Evolutionary conservation across 1,139 yeast species (phyloP).

Genomic region (Casaregolazyma lundiana): DNA sequence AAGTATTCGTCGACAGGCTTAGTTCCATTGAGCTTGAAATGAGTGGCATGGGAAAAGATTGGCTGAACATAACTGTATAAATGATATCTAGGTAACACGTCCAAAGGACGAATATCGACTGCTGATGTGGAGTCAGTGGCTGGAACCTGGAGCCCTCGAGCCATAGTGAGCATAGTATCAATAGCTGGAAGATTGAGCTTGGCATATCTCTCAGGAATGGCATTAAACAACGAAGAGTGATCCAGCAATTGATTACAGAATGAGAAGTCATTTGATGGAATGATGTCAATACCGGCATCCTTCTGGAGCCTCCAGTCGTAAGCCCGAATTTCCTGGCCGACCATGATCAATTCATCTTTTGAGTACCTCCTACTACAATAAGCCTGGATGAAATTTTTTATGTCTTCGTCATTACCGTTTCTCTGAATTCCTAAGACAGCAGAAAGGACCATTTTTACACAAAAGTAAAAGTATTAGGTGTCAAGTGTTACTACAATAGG

Average conservation of each 20-base stretch:
- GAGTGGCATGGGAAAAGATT: slow-evolving; percentile 91
- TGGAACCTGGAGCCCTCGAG: slow-evolving; percentile 98
- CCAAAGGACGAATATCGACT: slow-evolving; percentile 97
- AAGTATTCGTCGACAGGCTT: slow-evolving; percentile 97
- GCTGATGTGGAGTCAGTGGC: slow-evolving; percentile 84
- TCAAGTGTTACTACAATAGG: slow-evolving; percentile 1
- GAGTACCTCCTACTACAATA: slow-evolving; percentile 95
- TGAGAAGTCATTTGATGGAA: slow-evolving; percentile 97
- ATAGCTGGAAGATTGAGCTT: slow-evolving; percentile 84
- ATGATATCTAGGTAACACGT: slow-evolving; percentile 99
- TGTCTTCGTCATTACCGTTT: slow-evolving; percentile 95
- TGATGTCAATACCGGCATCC: slow-evolving; percentile 94
- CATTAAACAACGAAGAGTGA: slow-evolving; percentile 87
- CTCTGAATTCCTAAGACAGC: slow-evolving; percentile 99
- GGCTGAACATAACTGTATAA: slow-evolving; percentile 99
- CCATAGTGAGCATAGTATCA: slow-evolving; percentile 97
- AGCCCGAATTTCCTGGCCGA: slow-evolving; percentile 93
- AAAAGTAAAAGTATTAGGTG: background rate
- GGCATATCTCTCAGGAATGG: slow-evolving; percentile 93
- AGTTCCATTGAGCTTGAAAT: slow-evolving; percentile 91
- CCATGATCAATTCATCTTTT: slow-evolving; percentile 81
- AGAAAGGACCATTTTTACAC: slow-evolving; percentile 87
- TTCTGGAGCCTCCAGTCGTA: slow-evolving; percentile 97
- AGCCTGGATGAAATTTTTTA: slow-evolving; percentile 96
- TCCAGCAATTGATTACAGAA: slow-evolving; percentile 97